Conservation (phyloP, 495 filamentous ascomycete species). For the Talaromyces borbonicus region DNA sequence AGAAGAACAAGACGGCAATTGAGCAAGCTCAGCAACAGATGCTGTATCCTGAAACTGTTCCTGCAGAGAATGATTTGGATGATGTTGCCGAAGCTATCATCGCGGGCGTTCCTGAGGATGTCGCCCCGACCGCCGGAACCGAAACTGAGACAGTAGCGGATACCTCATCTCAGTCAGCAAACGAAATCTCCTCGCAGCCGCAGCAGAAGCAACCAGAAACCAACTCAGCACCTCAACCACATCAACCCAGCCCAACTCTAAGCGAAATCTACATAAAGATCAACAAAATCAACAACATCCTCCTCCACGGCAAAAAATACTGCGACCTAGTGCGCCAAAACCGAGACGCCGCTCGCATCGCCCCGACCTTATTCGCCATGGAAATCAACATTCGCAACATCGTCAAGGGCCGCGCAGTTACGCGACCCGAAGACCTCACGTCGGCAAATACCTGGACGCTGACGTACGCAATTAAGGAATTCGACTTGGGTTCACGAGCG, state of each 20-base stretch:
- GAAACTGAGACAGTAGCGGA: no score
- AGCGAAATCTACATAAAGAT: not conserved
- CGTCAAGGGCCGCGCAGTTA: constrained; percentile 56
- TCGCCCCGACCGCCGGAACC: no score
- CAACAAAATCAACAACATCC: not conserved
- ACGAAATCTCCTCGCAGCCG: no score
- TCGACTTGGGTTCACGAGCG: not conserved
- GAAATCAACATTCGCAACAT: constrained; percentile 60
- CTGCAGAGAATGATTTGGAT: constrained; percentile 12
- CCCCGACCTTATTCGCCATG: constrained; percentile 46
- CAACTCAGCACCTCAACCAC: no score
- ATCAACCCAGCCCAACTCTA: not conserved
- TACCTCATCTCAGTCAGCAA: no score
- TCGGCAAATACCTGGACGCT: not conserved
- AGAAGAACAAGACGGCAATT: constrained; percentile 45
- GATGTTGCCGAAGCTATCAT: constrained; percentile 14
- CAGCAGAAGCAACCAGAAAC: not conserved
- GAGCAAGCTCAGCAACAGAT: constrained; percentile 59
- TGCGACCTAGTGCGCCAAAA: not conserved
- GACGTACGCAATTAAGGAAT: not conserved
- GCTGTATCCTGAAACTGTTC: constrained; percentile 20
- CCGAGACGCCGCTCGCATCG: not conserved
- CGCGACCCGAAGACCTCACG: constrained; percentile 38
- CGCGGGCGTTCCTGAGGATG: constrained; percentile 18
- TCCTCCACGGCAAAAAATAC: not conserved